Percentiles rank a stretch among this genome's conserved stretches.
These are phyloP conservation scores for Erigeron canadensis DNA, from an alignment of 129 eudicot species.

Conservation along the genomic window DNA sequence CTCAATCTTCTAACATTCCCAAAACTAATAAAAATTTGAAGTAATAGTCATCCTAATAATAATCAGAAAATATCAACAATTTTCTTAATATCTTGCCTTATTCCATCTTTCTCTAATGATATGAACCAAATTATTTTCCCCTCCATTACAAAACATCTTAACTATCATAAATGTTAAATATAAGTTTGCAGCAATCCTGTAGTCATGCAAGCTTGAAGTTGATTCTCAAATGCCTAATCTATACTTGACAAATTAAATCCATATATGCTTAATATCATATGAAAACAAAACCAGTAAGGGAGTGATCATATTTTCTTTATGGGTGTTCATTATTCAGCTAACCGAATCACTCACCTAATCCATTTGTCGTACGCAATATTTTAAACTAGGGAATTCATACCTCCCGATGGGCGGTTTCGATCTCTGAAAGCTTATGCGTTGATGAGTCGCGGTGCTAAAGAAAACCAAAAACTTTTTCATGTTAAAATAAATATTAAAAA, in stretches of 20 bases:
- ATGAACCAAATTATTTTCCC: not conserved
- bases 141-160: not conserved
- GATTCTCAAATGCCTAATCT: not conserved
- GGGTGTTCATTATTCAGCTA: too few relatives aligned
- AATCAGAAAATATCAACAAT: not conserved
- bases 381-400: too few relatives aligned
- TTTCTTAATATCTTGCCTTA: not conserved
- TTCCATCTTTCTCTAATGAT: not conserved
- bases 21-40: not conserved
- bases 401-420: too few relatives aligned
- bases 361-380: too few relatives aligned
- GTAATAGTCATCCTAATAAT: not conserved
- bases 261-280: constrained; percentile 7
- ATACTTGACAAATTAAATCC: constrained; percentile 3
- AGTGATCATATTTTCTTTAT: not conserved
- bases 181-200: constrained; percentile 2
- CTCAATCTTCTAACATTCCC: not conserved
- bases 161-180: not conserved
- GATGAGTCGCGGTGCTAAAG: too few relatives aligned
- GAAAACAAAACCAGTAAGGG: constrained; percentile 6
- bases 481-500: too few relatives aligned
- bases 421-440: too few relatives aligned
- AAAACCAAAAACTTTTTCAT: too few relatives aligned
- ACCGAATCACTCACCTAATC: too few relatives aligned
- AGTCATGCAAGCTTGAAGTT: not conserved